Conservation (phyloP, 2,329 filamentous ascomycete species). For the Pezicula carpinea region DNA sequence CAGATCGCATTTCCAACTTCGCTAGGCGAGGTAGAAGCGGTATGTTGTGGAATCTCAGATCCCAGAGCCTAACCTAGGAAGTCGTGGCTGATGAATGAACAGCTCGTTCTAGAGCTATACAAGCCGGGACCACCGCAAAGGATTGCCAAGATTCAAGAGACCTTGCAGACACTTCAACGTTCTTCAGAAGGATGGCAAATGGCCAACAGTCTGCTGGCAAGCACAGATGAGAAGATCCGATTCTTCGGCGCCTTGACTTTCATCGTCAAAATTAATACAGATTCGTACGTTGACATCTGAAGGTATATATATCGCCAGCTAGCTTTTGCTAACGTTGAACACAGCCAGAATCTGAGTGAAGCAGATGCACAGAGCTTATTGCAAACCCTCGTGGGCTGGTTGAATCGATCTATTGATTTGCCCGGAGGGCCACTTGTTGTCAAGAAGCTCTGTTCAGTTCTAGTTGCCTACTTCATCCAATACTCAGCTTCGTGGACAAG, state of each 20-base stretch:
- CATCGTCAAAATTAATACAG: slow-evolving; percentile 91
- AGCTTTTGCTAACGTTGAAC: slow-evolving; percentile 9
- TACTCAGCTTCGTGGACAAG: slow-evolving; percentile 63
- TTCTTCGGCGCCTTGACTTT: slow-evolving; percentile 94
- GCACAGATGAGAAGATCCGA: slow-evolving; percentile 68
- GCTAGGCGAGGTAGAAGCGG: background rate
- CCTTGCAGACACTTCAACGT: slow-evolving; percentile 73
- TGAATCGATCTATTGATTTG: slow-evolving; percentile 48
- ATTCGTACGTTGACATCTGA: slow-evolving; percentile 51
- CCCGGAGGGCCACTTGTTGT: slow-evolving; percentile 56
- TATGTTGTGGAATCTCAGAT: background rate
- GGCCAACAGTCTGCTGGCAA: slow-evolving; percentile 68
- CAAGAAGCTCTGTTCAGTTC: slow-evolving; percentile 71
- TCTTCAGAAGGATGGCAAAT: slow-evolving; percentile 81
- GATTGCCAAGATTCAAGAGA: slow-evolving; percentile 59
- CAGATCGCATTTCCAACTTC: background rate
- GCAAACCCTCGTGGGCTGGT: slow-evolving; percentile 57
- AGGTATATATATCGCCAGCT: background rate
- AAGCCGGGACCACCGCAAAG: slow-evolving; percentile 36
- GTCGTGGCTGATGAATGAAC: slow-evolving; percentile 4
- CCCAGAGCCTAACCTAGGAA: background rate
- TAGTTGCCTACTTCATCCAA: slow-evolving; percentile 71
- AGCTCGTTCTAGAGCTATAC: slow-evolving; percentile 47
- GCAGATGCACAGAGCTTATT: slow-evolving; percentile 56
- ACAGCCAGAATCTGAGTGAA: slow-evolving; percentile 46